Conservation (phyloP, 371 early-diverging fungal species). For the Apophysomyces variabilis region DNA sequence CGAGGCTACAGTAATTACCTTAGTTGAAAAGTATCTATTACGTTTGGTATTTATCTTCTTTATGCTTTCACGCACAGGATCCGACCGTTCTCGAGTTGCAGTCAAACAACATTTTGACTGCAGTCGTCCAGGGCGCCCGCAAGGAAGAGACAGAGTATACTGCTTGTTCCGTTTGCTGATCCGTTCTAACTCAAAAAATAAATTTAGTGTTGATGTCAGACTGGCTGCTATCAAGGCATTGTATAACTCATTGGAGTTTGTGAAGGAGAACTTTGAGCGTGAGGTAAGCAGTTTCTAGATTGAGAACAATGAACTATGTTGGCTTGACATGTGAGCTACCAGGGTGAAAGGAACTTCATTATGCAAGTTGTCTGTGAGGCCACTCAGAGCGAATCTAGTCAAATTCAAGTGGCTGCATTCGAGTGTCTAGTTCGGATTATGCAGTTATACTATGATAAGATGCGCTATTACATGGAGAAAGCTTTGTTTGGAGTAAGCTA, state of each 20-base stretch:
- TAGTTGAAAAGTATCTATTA: neutral
- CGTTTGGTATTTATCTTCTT: neutral
- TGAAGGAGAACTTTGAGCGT: constrained; percentile 88
- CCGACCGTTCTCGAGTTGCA: constrained; percentile 77
- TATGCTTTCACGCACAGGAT: constrained; percentile 51
- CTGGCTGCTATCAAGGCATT: constrained; percentile 89
- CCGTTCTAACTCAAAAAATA: neutral
- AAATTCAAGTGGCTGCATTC: constrained; percentile 85
- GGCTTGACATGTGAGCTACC: constrained; percentile 5
- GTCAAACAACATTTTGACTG: constrained; percentile 88
- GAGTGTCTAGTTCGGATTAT: constrained; percentile 96
- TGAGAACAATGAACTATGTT: constrained; percentile 8
- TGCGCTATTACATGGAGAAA: constrained; percentile 94
- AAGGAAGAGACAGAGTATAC: constrained; percentile 81
- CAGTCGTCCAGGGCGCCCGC: constrained; percentile 91
- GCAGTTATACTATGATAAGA: constrained; percentile 92
- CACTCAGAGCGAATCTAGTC: constrained; percentile 76
- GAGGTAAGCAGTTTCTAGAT: constrained; percentile 47
- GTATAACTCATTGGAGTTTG: constrained; percentile 92
- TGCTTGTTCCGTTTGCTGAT: neutral
- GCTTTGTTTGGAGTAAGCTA: constrained; percentile 84
- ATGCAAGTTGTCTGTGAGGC: constrained; percentile 98
- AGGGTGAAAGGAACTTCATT: constrained; percentile 93
- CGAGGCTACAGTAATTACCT: constrained; percentile 77
- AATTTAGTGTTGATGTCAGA: constrained; percentile 77